Percentiles rank a stretch among this genome's conserved stretches.
These are phyloP conservation scores for Rhizopogon vulgaris DNA, from an alignment of 768 basidiomycete genomes.

Conservation along the genomic window DNA sequence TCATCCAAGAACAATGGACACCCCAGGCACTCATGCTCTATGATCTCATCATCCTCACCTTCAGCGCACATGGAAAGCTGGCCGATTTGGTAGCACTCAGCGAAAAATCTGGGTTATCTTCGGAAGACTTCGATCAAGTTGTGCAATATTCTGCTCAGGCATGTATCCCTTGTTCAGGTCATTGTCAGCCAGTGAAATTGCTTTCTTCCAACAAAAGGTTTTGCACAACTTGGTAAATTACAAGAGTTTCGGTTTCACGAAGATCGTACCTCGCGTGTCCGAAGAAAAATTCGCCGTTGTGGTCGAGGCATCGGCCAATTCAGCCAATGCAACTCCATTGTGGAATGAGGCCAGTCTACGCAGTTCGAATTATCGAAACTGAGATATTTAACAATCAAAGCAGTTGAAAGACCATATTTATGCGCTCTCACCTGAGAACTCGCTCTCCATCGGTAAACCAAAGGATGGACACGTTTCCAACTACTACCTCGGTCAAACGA, in stretches of 20 bases:
- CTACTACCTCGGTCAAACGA: slow-evolving; percentile 74
- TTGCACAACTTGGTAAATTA: slow-evolving; percentile 55
- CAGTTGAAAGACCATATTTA: slow-evolving; percentile 78
- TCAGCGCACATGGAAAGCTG: slow-evolving; percentile 55
- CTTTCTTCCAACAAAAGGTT: slow-evolving; percentile 17
- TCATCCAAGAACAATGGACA: slow-evolving; percentile 85
- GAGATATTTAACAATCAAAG: slow-evolving; percentile 2
- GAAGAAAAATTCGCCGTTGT: slow-evolving; percentile 57
- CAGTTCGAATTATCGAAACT: background rate
- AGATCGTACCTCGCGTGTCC: slow-evolving; percentile 72
- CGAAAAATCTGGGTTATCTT: slow-evolving; percentile 43
- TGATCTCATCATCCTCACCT: slow-evolving; percentile 64
- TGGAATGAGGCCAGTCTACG: slow-evolving; percentile 51
- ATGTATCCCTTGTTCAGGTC: background rate
- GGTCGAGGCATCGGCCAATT: slow-evolving; percentile 55
- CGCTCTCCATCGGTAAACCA: slow-evolving; percentile 76
- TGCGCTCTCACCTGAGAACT: slow-evolving; percentile 53
- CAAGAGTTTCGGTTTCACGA: slow-evolving; percentile 79
- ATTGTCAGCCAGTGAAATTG: background rate
- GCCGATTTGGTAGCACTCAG: slow-evolving; percentile 52
- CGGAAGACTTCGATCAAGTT: slow-evolving; percentile 62
- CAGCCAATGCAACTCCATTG: slow-evolving; percentile 45
- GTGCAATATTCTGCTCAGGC: slow-evolving; percentile 75
- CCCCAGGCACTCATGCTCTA: slow-evolving; percentile 60
- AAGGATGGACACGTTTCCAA: slow-evolving; percentile 73